These are phyloP conservation scores for Apiotrichum gracile DNA, from an alignment of 1,284 basidiomycete genomes.

Conservation along the genomic window DNA sequence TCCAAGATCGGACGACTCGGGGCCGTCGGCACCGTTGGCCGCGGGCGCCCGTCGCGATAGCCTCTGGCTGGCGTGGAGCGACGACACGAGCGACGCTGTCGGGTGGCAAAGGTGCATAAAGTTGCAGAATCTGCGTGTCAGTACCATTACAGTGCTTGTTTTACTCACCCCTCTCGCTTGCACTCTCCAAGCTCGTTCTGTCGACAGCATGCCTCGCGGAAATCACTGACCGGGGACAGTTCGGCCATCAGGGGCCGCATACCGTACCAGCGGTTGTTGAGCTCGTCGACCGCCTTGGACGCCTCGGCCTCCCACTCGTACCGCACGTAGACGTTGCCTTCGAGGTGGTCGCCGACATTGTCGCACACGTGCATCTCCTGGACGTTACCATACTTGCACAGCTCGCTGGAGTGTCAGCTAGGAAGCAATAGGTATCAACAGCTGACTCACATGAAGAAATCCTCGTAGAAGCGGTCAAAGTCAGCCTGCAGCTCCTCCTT, in stretches of 20 bases:
- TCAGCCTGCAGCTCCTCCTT: conserved; percentile 75
- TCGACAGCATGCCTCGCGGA: conserved; percentile 96
- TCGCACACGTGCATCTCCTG: conserved; percentile 97
- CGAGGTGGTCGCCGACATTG: conserved; percentile 97
- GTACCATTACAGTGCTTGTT: background rate
- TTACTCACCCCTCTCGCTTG: conserved; percentile 69
- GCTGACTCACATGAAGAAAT: conserved; percentile 63
- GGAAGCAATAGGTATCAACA: background rate
- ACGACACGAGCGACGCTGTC: conserved; percentile 70
- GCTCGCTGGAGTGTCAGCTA: conserved; percentile 52
- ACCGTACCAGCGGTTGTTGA: conserved; percentile 98
- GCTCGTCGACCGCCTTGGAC: conserved; percentile 80
- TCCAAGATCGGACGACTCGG: conserved; percentile 24
- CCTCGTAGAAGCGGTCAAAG: conserved; percentile 96
- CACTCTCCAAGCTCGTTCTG: conserved; percentile 98
- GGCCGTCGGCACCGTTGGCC: conserved; percentile 21
- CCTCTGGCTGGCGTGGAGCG: conserved; percentile 73
- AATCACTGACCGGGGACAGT: conserved; percentile 96
- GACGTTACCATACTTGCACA: conserved; percentile 90
- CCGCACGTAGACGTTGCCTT: conserved; percentile 97
- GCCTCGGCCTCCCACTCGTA: conserved; percentile 99
- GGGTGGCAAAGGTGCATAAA: conserved; percentile 95
- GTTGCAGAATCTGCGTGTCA: conserved; percentile 65
- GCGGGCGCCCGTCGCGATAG: conserved; percentile 60
- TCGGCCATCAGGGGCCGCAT: conserved; percentile 97